Evolutionary conservation across 441 rosid species (phyloP).

Genomic region (Melastoma candidum): DNA sequence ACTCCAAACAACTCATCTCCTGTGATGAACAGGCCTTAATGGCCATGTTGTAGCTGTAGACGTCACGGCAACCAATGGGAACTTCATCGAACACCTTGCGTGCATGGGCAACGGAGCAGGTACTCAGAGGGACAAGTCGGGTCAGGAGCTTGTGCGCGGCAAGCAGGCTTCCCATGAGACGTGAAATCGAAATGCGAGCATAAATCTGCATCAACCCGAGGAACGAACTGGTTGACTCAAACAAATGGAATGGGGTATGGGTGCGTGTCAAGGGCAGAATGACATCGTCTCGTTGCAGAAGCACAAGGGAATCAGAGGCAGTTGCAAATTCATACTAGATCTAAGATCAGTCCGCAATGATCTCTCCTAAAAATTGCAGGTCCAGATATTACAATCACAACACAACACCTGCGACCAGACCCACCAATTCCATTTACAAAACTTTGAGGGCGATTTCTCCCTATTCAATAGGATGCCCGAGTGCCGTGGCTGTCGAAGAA

Average conservation of each 20-base stretch:
- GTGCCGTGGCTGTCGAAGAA: no score
- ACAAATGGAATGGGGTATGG: not conserved
- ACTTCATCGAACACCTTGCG: conserved; percentile 8
- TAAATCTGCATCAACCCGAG: not conserved
- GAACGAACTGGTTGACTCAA: not conserved
- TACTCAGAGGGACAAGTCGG: not conserved
- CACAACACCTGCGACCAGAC: no score
- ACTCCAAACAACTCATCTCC: not conserved
- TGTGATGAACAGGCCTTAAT: conserved; percentile 7
- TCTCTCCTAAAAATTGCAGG: no score
- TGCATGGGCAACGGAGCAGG: conserved; percentile 2
- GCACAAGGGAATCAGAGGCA: not conserved
- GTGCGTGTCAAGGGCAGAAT: not conserved
- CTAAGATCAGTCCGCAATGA: no score
- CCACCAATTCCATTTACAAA: no score
- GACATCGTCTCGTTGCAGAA: not conserved
- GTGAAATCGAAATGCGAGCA: conserved; percentile 4
- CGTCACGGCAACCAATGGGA: not conserved
- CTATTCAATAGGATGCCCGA: no score
- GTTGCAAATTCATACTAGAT: no score
- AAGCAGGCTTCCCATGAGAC: conserved; percentile 1
- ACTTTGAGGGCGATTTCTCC: no score
- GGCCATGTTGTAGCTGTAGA: conserved; percentile 4
- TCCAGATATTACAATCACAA: no score
- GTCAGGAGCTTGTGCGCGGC: conserved; percentile 5